Conservation (phyloP, 1,139 yeast species). For the Hyphopichia burtonii region DNA sequence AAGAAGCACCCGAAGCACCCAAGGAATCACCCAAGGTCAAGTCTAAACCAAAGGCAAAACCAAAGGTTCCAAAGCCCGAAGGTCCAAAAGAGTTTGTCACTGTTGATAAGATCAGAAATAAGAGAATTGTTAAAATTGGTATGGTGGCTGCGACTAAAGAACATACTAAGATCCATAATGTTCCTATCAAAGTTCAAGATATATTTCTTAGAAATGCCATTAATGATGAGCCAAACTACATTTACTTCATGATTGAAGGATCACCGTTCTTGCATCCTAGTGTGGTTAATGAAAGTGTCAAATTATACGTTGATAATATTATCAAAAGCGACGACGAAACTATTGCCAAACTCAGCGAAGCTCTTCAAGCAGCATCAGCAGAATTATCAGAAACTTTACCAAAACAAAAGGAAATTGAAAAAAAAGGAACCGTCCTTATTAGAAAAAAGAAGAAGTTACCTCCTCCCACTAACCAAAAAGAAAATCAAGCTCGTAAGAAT, state of each 20-base stretch:
- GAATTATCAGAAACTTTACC: neutral
- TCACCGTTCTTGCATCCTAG: slow-evolving; percentile 2
- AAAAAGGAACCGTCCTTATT: slow-evolving; percentile 2
- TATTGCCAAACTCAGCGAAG: neutral
- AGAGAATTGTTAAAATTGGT: slow-evolving; percentile 1
- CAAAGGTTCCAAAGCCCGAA: neutral
- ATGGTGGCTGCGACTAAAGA: slow-evolving; percentile 2
- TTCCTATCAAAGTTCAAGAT: slow-evolving; percentile 1
- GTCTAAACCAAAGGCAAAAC: neutral
- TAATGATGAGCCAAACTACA: slow-evolving; percentile 1
- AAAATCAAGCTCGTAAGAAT: slow-evolving; percentile 2
- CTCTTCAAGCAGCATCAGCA: neutral
- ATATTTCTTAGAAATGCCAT: slow-evolving; percentile 3
- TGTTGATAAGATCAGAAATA: neutral
- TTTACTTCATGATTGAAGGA: slow-evolving; percentile 2
- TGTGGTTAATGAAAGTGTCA: slow-evolving; percentile 1
- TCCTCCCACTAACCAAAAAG: slow-evolving; percentile 1
- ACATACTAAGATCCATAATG: neutral
- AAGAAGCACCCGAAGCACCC: neutral
- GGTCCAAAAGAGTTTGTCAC: slow-evolving; percentile 1
- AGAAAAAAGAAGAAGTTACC: slow-evolving; percentile 1
- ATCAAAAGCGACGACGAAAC: neutral
- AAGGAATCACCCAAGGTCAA: neutral
- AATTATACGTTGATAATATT: neutral
- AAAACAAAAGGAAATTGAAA: slow-evolving; percentile 1